Percentiles rank a stretch among this genome's conserved stretches.
These are phyloP conservation scores for Penicillium manginii DNA, from an alignment of 495 filamentous ascomycete genomes.

Conservation along the genomic window DNA sequence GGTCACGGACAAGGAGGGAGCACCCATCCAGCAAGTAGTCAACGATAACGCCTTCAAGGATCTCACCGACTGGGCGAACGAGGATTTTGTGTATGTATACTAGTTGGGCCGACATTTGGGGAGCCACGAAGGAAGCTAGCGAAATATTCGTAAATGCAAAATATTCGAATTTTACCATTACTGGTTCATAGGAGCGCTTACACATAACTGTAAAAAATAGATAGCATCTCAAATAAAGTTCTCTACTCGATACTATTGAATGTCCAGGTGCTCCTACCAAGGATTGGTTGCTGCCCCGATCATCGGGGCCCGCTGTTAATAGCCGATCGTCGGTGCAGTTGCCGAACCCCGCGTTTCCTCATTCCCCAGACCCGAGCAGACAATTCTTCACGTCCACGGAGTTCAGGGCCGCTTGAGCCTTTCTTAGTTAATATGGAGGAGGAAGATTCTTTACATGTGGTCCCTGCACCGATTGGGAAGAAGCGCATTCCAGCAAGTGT, in stretches of 20 bases:
- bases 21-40: constrained; percentile 43
- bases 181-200: too few relatives aligned
- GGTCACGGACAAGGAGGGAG: constrained; percentile 42
- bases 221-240: background rate
- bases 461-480: constrained; percentile 35
- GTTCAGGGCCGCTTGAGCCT: background rate
- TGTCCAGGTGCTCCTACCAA: too few relatives aligned
- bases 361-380: constrained; percentile 11
- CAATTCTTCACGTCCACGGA: background rate
- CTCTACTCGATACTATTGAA: background rate
- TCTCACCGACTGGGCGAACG: constrained; percentile 57
- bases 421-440: constrained; percentile 23
- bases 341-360: constrained; percentile 35
- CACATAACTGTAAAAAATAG: background rate
- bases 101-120: constrained; percentile 23
- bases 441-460: constrained; percentile 30
- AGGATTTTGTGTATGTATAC: constrained; percentile 64
- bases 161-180: background rate
- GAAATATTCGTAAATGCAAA: background rate
- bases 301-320: constrained; percentile 4
- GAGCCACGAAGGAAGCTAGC: background rate
- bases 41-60: constrained; percentile 59
- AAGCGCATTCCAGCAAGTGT: constrained; percentile 44
- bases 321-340: constrained; percentile 23
- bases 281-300: background rate